Conservation (phyloP, 2,329 filamentous ascomycete genomes). For the Sporothrix phasma region DNA sequence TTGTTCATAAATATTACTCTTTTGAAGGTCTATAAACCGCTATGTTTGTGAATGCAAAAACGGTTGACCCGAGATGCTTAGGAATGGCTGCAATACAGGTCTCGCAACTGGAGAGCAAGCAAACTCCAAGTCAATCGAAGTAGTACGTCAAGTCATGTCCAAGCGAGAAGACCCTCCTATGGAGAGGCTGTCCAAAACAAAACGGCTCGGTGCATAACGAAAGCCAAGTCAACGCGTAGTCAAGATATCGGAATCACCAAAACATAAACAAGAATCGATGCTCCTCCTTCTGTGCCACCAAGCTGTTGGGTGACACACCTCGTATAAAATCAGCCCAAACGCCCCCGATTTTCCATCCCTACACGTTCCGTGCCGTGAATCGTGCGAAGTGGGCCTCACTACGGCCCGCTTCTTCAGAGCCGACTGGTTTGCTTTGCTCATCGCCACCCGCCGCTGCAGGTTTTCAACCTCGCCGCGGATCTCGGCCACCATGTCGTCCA, state of each 20-base stretch:
- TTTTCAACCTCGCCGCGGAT: constrained; percentile 62
- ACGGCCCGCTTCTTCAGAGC: constrained; percentile 2
- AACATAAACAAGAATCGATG: too few relatives aligned
- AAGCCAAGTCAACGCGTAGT: too few relatives aligned
- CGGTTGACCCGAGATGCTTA: neutral
- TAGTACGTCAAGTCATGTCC: neutral
- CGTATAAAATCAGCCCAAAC: neutral
- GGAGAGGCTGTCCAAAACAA: neutral
- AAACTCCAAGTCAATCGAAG: too few relatives aligned
- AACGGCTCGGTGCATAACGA: too few relatives aligned
- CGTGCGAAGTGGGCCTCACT: neutral
- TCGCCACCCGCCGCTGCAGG: constrained; percentile 28
- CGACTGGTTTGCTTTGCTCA: neutral
- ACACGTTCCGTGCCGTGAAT: neutral
- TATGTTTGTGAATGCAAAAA: neutral
- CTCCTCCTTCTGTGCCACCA: too few relatives aligned
- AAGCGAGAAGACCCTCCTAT: neutral
- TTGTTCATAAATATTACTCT: constrained; percentile 3
- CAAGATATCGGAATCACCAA: too few relatives aligned
- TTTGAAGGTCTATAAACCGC: neutral
- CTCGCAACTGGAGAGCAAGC: too few relatives aligned
- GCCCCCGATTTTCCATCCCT: neutral
- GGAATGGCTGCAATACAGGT: neutral
- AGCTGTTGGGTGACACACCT: too few relatives aligned
- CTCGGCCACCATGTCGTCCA: constrained; percentile 70